Evolutionary conservation across 176 grass and related monocot species (phyloP), one percentile per base, ranked within the genome.

Genomic region (Chrysopogon serrulatus): DNA sequence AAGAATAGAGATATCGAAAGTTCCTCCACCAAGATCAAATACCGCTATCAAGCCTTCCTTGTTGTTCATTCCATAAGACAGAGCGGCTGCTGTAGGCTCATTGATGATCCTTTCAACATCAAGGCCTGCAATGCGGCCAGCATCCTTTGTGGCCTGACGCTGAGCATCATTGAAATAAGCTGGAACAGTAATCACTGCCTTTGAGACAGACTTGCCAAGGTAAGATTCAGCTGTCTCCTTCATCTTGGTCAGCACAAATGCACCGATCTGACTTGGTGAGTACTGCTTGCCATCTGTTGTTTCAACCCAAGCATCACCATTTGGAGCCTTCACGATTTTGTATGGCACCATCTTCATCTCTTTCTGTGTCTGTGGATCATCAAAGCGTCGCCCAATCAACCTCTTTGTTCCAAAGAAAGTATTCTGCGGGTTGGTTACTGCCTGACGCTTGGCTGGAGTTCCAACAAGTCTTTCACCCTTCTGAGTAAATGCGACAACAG

Each of bases 271-370:
- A 33, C 89, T 92, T 12, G 92, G 92, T 5, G 92, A 92, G 63
- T 90, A 95, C 45, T 91, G 86, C 30, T 95, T 90, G 8, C 92
- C 92, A 43, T 90, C 86, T 17, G 81, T 90, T 61, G 83, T 86
- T 76, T 95, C 92, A 66, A 92, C 85, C 92, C 92, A 92, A 24
- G 92, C 92, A 79, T 94, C 92, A 13, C 92, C 92, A 85, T 92
- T 94, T 28, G 90, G 90, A 54, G 87, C 92, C 73, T 78, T 91
- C 45, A 92, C 92, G 11, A 94, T 94, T 72, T 92, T 94, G 73
- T 77, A 92, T 6, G 92, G 92, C 48, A 94, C 92, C 92, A 94
- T 94, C 79, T 95, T 95, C 92, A 95, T 95, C 61, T 95, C 90
- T 76, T 95, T 95, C 82, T 95, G 90, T 44, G 90, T 92, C 71